Evolutionary conservation across 805 yeast species (phyloP).

Genomic region (Metschnikowia aberdeeniae): DNA sequence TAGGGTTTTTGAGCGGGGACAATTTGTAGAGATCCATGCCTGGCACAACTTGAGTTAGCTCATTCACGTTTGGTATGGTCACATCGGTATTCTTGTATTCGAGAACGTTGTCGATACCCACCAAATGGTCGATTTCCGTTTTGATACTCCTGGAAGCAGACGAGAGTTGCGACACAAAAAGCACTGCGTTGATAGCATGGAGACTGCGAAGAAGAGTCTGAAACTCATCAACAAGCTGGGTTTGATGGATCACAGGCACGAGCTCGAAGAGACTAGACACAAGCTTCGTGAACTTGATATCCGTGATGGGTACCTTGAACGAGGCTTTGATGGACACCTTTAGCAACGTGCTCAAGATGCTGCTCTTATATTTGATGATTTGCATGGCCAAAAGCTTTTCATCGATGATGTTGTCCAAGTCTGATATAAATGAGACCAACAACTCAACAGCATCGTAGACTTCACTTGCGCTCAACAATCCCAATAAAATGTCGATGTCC

Average conservation of each 20-base stretch:
- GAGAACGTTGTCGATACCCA: conserved; percentile 27
- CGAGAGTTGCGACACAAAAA: conserved; percentile 26
- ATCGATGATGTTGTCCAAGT: conserved; percentile 28
- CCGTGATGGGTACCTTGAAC: conserved; percentile 32
- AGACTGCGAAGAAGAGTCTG: conserved; percentile 25
- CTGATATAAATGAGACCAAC: conserved; percentile 28
- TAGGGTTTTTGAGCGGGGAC: conserved; percentile 29
- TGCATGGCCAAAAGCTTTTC: conserved; percentile 35
- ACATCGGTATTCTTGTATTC: conserved; percentile 12
- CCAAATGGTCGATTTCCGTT: conserved; percentile 31
- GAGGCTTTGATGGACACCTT: conserved; percentile 24
- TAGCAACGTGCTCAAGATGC: conserved; percentile 25
- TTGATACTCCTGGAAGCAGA: conserved; percentile 19
- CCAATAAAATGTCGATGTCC: conserved; percentile 20
- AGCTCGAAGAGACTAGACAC: conserved; percentile 27
- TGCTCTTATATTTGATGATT: conserved; percentile 30
- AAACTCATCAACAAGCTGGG: conserved; percentile 23
- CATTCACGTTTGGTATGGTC: conserved; percentile 17
- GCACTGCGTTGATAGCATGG: conserved; percentile 25
- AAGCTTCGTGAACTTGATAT: conserved; percentile 26
- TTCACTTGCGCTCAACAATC: conserved; percentile 23
- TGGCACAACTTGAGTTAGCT: conserved; percentile 31
- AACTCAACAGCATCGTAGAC: conserved; percentile 27
- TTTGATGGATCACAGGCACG: conserved; percentile 30
- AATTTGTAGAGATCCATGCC: conserved; percentile 13